Conservation (phyloP, 2,329 filamentous ascomycete genomes). For the Cadophora malorum region DNA sequence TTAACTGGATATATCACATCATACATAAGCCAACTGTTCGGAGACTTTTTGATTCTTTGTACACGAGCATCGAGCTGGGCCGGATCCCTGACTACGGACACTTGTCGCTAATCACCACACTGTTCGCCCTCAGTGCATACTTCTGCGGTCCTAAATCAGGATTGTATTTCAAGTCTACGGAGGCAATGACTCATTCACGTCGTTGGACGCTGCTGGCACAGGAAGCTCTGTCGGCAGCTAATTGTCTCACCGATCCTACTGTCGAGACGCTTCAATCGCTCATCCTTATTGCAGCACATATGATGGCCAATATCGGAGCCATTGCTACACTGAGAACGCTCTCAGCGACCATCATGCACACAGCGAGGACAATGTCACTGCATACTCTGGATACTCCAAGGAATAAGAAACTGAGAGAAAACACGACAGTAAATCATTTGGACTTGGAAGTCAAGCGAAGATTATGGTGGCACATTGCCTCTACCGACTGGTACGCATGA, state of each 20-base stretch:
- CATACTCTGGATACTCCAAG: slow-evolving; percentile 35
- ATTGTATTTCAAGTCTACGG: slow-evolving; percentile 20
- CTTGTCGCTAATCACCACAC: slow-evolving; percentile 32
- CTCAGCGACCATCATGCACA: slow-evolving; percentile 43
- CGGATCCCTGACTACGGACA: slow-evolving; percentile 27
- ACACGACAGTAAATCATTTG: slow-evolving; percentile 36
- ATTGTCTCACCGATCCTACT: slow-evolving; percentile 38
- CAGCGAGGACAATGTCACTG: slow-evolving; percentile 35
- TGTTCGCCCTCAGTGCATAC: slow-evolving; percentile 36
- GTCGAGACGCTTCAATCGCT: slow-evolving; percentile 48
- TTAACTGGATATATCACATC: slow-evolving; percentile 38
- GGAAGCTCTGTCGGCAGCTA: slow-evolving; percentile 39
- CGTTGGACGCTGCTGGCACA: slow-evolving; percentile 35
- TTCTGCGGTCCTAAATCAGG: slow-evolving; percentile 26
- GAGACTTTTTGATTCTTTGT: slow-evolving; percentile 27
- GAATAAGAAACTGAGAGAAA: slow-evolving; percentile 35
- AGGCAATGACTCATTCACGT: slow-evolving; percentile 20
- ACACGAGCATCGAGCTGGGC: slow-evolving; percentile 29
- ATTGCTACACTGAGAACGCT: slow-evolving; percentile 45
- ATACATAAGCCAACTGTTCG: slow-evolving; percentile 37
- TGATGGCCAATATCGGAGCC: slow-evolving; percentile 47
- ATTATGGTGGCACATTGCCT: slow-evolving; percentile 51
- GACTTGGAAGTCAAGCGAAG: slow-evolving; percentile 47
- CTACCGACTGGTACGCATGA: slow-evolving; percentile 46
- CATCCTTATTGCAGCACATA: slow-evolving; percentile 46